A percentile compares a stretch with the other conserved stretches of the same genome.
These are phyloP conservation scores for Botrytis hyacinthi DNA, from an alignment of 2,329 filamentous ascomycete genomes.

Conservation along the genomic window DNA sequence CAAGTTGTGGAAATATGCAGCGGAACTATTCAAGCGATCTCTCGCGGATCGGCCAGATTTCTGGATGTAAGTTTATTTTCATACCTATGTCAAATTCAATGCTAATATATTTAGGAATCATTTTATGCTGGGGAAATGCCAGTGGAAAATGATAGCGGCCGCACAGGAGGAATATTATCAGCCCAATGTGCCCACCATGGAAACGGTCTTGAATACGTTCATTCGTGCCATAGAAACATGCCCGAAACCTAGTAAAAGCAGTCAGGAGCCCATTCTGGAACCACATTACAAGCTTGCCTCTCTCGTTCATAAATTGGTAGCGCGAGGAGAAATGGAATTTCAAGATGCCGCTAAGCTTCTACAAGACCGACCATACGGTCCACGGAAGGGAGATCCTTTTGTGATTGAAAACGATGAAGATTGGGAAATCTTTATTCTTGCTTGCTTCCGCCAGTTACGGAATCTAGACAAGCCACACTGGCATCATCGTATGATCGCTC, in stretches of 20 bases:
- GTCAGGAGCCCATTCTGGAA: conserved; percentile 65
- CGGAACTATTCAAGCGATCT: conserved; percentile 58
- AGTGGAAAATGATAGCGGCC: conserved; percentile 66
- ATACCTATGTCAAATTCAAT: background rate
- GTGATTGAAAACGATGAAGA: conserved; percentile 42
- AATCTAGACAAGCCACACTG: conserved; percentile 67
- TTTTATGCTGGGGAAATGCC: conserved; percentile 68
- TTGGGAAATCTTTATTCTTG: conserved; percentile 61
- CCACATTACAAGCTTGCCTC: conserved; percentile 72
- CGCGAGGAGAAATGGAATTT: conserved; percentile 29
- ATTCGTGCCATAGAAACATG: conserved; percentile 59
- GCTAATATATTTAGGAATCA: conserved; percentile 49
- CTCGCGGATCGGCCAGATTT: conserved; percentile 56
- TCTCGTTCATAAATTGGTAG: conserved; percentile 64
- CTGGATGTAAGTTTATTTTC: conserved; percentile 54
- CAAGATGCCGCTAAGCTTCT: conserved; percentile 40
- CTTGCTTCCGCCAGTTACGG: conserved; percentile 38
- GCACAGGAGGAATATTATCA: conserved; percentile 44
- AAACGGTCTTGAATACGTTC: conserved; percentile 56
- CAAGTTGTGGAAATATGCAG: conserved; percentile 64
- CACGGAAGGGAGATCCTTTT: conserved; percentile 35
- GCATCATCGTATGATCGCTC: conserved; percentile 70
- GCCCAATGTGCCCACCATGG: conserved; percentile 33
- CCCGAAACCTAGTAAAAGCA: conserved; percentile 58
- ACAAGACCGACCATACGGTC: conserved; percentile 37